Evolutionary conservation across 345 rosid species (phyloP), one percentile per base, ranked within the genome.

Genomic region (Eucalyptus cloeziana): DNA sequence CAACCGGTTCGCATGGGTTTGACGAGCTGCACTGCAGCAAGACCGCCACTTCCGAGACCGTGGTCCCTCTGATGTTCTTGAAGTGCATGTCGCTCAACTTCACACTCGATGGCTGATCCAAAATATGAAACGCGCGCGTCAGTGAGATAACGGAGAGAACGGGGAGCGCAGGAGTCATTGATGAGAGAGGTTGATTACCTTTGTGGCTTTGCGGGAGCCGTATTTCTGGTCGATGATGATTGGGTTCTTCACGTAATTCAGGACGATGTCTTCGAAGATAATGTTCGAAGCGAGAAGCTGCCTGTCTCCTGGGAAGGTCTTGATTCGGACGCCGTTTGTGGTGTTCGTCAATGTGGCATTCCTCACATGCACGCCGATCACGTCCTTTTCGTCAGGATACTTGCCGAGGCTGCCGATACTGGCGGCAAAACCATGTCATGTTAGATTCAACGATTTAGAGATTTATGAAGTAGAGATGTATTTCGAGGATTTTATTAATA

Each of bases 331-430:
- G 30, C 94, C 94, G 43, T 93, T 92, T 4, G 89, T 85, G 24
- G 94, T 92, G 49, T 89, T 90, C 13, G 31, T 54, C 47, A 94
- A 52, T 21, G 93, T 91, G 67, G 94, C 91, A 50, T 92, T 92
- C 76, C 50, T 88, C 86, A 94, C 91, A 13, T 47, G 30, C 47
- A 94, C 91, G 10, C 89, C 92, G 13, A 5, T 25, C 86, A 94
- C 95, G n/a, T 91, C 90, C 81, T 40, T 56, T 87, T 94, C 95
- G 4, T 54, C 51, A 7, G 85, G 8, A 86, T 87, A 88, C 88
- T 89, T 92, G 27, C 95, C 94, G 21, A 93, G 93, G 90, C 95
- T 92, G 7, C 94, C 94, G 52, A 94, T 87, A 86, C 94, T 76
- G 85, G 47, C 15, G 8, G 85, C 47, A 11, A 40, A 76, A 40